Conservation (phyloP, 768 basidiomycete genomes). For the Vararia minispora region DNA sequence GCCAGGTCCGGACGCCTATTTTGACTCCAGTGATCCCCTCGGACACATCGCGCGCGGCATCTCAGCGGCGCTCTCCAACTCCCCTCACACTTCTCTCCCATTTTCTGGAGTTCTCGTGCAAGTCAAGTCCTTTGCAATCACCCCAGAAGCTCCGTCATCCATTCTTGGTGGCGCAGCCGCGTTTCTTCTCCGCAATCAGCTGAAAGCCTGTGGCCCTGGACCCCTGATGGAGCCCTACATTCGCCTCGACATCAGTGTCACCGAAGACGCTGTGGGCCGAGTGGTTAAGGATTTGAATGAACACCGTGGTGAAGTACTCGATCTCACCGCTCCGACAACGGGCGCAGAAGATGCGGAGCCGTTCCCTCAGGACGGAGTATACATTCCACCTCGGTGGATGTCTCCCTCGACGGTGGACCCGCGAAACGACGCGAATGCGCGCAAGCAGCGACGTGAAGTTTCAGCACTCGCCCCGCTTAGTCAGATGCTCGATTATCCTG, state of each 20-base stretch:
- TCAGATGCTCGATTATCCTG: conserved; percentile 72
- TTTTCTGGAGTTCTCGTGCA: conserved; percentile 53
- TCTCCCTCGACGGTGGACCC: conserved; percentile 48
- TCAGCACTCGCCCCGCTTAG: conserved; percentile 69
- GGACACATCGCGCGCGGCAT: conserved; percentile 58
- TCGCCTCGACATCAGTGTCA: conserved; percentile 53
- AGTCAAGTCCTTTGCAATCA: conserved; percentile 33
- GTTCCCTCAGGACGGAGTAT: conserved; percentile 53
- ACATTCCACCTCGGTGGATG: conserved; percentile 64
- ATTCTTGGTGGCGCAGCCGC: conserved; percentile 57
- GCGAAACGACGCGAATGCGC: conserved; percentile 19
- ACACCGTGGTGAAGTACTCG: conserved; percentile 66
- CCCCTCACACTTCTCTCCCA: conserved; percentile 66
- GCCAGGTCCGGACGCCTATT: conserved; percentile 36
- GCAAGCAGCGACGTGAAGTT: conserved; percentile 49
- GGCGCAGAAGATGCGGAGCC: conserved; percentile 27
- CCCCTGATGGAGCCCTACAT: conserved; percentile 74
- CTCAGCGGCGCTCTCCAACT: conserved; percentile 60
- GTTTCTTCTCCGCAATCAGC: conserved; percentile 46
- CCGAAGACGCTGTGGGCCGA: conserved; percentile 59
- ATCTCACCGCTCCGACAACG: conserved; percentile 38
- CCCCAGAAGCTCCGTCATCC: conserved; percentile 33
- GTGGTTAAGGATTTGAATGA: conserved; percentile 81
- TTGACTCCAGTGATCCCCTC: conserved; percentile 30
- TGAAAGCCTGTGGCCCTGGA: conserved; percentile 57